Percentiles rank a stretch among this genome's conserved stretches.
Evolutionary conservation across 1,139 yeast species (phyloP).

Genomic region (Nadsonia starkeyi-henricii): DNA sequence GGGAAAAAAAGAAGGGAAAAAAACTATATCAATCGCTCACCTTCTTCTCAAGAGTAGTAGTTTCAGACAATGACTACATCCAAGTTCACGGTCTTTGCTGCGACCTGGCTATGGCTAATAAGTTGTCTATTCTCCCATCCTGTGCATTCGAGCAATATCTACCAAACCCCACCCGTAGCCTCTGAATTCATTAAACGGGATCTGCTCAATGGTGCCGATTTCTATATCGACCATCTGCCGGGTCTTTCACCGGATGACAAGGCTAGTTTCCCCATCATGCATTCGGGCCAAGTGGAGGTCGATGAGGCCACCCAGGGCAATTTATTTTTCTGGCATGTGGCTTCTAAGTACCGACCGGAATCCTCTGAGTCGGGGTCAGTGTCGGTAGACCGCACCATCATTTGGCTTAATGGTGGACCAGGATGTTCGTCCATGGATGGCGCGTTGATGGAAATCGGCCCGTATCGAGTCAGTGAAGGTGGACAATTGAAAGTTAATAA

Average conservation of each 20-base stretch:
- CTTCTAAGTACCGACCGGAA: slow-evolving; percentile 18
- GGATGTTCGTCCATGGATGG: slow-evolving; percentile 99
- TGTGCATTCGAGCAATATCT: too few relatives aligned
- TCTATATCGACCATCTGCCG: slow-evolving; percentile 24
- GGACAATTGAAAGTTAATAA: slow-evolving; percentile 36
- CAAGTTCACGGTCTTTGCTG: not conserved
- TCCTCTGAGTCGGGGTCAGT: too few relatives aligned
- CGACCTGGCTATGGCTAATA: too few relatives aligned
- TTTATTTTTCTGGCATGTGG: slow-evolving; percentile 63
- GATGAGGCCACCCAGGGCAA: slow-evolving; percentile 30
- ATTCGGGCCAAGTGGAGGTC: slow-evolving; percentile 23
- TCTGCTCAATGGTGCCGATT: slow-evolving; percentile 20
- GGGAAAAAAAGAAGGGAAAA: too few relatives aligned
- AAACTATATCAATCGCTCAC: too few relatives aligned
- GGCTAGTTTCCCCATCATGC: slow-evolving; percentile 25
- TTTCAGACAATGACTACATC: not conserved
- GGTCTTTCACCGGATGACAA: slow-evolving; percentile 17
- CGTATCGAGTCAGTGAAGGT: slow-evolving; percentile 46
- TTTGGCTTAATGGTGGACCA: slow-evolving; percentile 82
- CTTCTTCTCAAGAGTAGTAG: too few relatives aligned
- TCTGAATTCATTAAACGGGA: not conserved
- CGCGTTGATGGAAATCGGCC: slow-evolving; percentile 86
- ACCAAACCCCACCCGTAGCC: too few relatives aligned
- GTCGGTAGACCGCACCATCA: slow-evolving; percentile 14
- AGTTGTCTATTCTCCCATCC: too few relatives aligned